A percentile compares a stretch with the other conserved stretches of the same genome.
phyloP scores from a whole-genome alignment of 2,329 filamentous ascomycete genomes.

The Sporothrix variecibatus region DNA sequence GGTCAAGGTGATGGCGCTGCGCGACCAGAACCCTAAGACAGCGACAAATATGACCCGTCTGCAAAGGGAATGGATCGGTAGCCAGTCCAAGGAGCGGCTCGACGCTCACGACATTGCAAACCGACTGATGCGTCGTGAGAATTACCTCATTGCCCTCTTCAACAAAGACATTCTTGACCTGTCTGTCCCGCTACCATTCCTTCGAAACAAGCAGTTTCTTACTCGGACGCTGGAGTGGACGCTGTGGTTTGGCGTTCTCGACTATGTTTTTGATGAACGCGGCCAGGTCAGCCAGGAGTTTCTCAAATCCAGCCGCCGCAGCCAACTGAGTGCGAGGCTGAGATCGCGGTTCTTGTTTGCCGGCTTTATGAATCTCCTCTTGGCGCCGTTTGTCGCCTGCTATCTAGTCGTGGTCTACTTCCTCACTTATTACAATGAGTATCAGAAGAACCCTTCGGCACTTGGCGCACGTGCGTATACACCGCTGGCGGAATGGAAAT shows the following conservation, averaged over 20 bases:
- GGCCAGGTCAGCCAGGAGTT: constrained; percentile 87
- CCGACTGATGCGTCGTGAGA: constrained; percentile 91
- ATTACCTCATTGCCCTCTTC: constrained; percentile 94
- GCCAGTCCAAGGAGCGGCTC: constrained; percentile 88
- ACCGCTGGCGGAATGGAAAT: constrained; percentile 94
- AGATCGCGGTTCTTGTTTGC: constrained; percentile 77
- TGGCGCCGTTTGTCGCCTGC: constrained; percentile 82
- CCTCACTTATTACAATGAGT: constrained; percentile 94
- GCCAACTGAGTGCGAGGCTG: constrained; percentile 75
- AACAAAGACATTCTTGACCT: constrained; percentile 95
- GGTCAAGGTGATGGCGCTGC: constrained; percentile 76
- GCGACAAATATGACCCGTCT: constrained; percentile 56
- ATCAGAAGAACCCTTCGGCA: constrained; percentile 87
- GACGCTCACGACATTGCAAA: constrained; percentile 98
- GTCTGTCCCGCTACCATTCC: constrained; percentile 80
- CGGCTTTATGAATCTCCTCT: constrained; percentile 81
- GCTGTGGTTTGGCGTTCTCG: constrained; percentile 83
- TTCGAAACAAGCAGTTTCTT: constrained; percentile 77
- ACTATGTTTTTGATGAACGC: constrained; percentile 88
- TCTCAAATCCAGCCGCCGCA: constrained; percentile 78
- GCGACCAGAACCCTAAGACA: constrained; percentile 85
- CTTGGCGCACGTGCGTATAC: constrained; percentile 90
- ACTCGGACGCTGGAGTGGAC: constrained; percentile 92
- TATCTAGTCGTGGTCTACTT: constrained; percentile 89
- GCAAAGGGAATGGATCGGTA: constrained; percentile 65